Evolutionary conservation across 345 rosid genomes (phyloP).

Genomic region (Camelina neglecta): DNA sequence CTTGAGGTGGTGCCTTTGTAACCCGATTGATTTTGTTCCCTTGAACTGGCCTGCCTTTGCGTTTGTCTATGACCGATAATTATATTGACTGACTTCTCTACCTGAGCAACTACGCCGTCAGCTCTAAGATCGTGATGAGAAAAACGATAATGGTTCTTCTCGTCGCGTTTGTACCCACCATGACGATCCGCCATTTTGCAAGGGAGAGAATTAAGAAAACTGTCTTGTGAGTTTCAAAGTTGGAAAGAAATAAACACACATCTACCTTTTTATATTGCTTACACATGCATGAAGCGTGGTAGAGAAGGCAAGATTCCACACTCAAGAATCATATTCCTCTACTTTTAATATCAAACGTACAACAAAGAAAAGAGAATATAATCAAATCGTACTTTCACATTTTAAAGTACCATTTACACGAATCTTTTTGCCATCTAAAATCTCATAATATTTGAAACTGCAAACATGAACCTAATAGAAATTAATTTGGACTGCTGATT

Average conservation of each 20-base stretch:
- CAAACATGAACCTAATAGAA: background rate
- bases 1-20: too few relatives aligned
- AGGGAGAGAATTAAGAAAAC: background rate
- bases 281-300: slow-evolving; percentile 2
- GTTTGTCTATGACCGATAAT: slow-evolving; percentile 8
- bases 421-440: background rate
- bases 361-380: background rate
- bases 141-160: background rate
- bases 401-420: background rate
- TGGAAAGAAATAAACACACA: background rate
- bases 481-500: background rate
- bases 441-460: background rate
- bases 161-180: background rate
- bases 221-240: background rate
- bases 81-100: slow-evolving; percentile 27
- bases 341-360: background rate
- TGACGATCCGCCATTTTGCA: slow-evolving; percentile 10
- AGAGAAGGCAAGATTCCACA: slow-evolving; percentile 21
- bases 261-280: background rate
- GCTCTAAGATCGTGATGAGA: background rate
- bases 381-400: background rate
- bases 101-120: slow-evolving; percentile 4
- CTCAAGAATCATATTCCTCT: slow-evolving; percentile 30
- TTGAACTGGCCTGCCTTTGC: background rate
- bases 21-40: background rate